Evolutionary conservation across 495 filamentous ascomycete genomes (phyloP), one percentile per base, ranked within the genome.

Genomic region (Mytilinidion resinicola): DNA sequence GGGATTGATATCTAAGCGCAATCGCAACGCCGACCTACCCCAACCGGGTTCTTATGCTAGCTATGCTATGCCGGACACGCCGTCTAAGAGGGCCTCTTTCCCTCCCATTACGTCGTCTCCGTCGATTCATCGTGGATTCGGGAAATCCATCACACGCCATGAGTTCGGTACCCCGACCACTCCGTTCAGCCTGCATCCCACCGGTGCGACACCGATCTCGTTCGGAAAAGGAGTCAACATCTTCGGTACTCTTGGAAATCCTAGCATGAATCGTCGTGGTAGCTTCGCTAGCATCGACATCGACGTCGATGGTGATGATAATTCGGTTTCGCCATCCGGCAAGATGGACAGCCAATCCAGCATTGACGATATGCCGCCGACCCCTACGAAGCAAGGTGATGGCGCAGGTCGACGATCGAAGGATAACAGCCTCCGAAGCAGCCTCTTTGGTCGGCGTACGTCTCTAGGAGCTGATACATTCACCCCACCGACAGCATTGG

Each of bases 1-100:
- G 5, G 93, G 93, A 33, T 74, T 98, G 44, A 87, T 97, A 36
- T 96, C 93, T 5, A 97, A 97, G 75, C 83, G 79, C 67, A 82
- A 81, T 56, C 76, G 78, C 41, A 78, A 82, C 56, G 77, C 76
- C 3, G 82, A 85, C 43, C 75, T 81, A 11, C 74, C 76, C 34
- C 75, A 76, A 49, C 73, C 65, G 35, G 57, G 58, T 25, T 60
- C 71, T 17, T 70, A 72, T 34, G 75, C 70, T 10, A 80, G 76
- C 66, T 80, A 78, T 56, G 67, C 62, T 35, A 89, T 93, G 80
- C 93, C 95, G 0, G 93, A 97, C 68, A 98, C 93, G 14, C 93
- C 93, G 8, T 97, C 93, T 74, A 98, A 97, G 77, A 85, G 89
- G 64, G 82, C 69, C 67, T 84, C 53, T 84, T 88, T 70, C 73